phyloP scores from a whole-genome alignment of 2,329 filamentous ascomycete species.

The Nigrospora osmanthi region DNA sequence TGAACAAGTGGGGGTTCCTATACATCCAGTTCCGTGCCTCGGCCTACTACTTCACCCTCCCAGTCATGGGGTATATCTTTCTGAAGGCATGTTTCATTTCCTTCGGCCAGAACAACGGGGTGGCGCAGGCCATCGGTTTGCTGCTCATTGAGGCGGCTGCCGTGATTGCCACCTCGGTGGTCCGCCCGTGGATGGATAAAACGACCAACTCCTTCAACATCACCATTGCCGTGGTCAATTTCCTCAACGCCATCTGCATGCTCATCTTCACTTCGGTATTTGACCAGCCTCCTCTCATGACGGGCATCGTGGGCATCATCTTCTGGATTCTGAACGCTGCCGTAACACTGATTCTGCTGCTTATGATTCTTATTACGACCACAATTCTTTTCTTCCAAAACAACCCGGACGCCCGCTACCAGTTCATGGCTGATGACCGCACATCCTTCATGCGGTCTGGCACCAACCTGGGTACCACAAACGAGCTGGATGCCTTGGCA shows the following conservation, averaged over 20 bases:
- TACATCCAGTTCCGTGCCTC: constrained; percentile 96
- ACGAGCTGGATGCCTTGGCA: constrained; percentile 1
- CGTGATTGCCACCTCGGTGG: constrained; percentile 68
- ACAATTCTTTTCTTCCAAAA: constrained; percentile 73
- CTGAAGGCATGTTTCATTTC: constrained; percentile 86
- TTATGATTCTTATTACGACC: constrained; percentile 74
- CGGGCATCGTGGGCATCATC: constrained; percentile 80
- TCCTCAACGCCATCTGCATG: constrained; percentile 82
- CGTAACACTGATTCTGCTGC: constrained; percentile 72
- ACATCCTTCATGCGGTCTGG: constrained; percentile 92
- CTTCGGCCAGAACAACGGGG: constrained; percentile 62
- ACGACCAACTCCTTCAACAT: constrained; percentile 97
- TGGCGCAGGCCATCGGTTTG: constrained; percentile 73
- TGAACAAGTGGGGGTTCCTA: constrained; percentile 98
- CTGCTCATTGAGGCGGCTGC: constrained; percentile 75
- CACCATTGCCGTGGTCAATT: constrained; percentile 81
- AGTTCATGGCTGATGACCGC: constrained; percentile 93
- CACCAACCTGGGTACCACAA: not conserved
- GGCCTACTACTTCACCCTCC: constrained; percentile 90
- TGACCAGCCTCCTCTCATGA: constrained; percentile 72
- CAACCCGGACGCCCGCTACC: constrained; percentile 91
- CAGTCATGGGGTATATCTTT: constrained; percentile 69
- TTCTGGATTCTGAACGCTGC: constrained; percentile 84
- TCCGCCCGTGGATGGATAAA: constrained; percentile 98
- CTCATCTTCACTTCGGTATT: constrained; percentile 85